phyloP scores from a whole-genome alignment of 2,329 filamentous ascomycete genomes.

The Dactylonectria macrodidyma region DNA sequence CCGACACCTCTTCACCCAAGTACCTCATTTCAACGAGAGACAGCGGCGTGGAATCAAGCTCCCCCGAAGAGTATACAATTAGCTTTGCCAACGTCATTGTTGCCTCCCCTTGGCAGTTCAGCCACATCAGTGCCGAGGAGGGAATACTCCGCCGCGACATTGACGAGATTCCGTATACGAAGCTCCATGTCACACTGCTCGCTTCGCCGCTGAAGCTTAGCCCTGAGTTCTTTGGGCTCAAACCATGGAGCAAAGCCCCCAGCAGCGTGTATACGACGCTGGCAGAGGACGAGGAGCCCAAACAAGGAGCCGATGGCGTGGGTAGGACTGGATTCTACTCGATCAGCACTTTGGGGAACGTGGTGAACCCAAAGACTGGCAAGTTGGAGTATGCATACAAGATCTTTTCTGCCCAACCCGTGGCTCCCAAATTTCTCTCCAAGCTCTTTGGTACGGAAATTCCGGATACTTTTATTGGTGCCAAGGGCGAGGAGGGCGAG shows the following conservation, averaged over 20 bases:
- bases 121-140: slow-evolving; percentile 75
- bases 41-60: slow-evolving; percentile 35
- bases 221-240: slow-evolving; percentile 79
- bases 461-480: slow-evolving; percentile 57
- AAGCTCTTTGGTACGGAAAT: slow-evolving; percentile 65
- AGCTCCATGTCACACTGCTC: slow-evolving; percentile 91
- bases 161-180: slow-evolving; percentile 87
- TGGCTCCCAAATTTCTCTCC: slow-evolving; percentile 69
- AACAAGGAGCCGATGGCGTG: slow-evolving; percentile 69
- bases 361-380: slow-evolving; percentile 72
- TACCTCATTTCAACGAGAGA: slow-evolving; percentile 63
- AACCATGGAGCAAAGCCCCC: slow-evolving; percentile 72
- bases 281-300: slow-evolving; percentile 67
- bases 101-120: slow-evolving; percentile 87
- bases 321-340: slow-evolving; percentile 88
- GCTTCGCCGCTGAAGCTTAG: slow-evolving; percentile 82
- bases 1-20: slow-evolving; percentile 57
- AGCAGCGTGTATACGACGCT: slow-evolving; percentile 88
- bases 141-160: slow-evolving; percentile 79
- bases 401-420: slow-evolving; percentile 71
- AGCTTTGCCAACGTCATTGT: slow-evolving; percentile 86
- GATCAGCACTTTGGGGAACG: slow-evolving; percentile 79
- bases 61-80: slow-evolving; percentile 60
- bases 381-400: slow-evolving; percentile 74
- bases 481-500: slow-evolving; percentile 51